Evolutionary conservation across 805 yeast species (phyloP), one percentile per base, ranked within the genome.

Genomic region (Wickerhamiella lipophila): DNA sequence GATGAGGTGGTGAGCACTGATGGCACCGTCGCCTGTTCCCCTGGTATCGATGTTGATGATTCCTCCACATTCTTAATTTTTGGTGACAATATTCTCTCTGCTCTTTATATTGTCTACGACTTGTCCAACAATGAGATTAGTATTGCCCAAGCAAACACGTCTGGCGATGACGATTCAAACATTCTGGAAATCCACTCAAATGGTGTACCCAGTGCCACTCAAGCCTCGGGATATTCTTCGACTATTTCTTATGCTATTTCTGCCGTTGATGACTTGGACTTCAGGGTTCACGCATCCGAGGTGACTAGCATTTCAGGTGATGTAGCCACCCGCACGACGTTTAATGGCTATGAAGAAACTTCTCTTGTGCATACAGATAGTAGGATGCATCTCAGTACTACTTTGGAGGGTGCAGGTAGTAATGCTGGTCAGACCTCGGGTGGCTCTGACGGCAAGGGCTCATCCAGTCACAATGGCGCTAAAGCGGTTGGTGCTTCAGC

Each of bases 81-180:
- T 36, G 87, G 87, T 15, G 84, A 79, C 60, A 72, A 71, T 51
- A 66, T 81, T 53, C 64, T 81, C 52, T 68, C 80, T 49, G 71
- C 73, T 42, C 75, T 78, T 36, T 81, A 81, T 60, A 65, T 76
- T 21, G 84, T 79, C 9, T 78, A 74, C 61, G 83, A 81, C 59
- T 64, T 79, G 51, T 80, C 77, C 19, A 72, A 70, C 54, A 64
- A 63, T 39, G 68, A 74, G 52, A 68, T 81, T 32, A 76, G 80
- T 2, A 52, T 81, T 46, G 83, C 76, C 9, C 41, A 34, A 26
- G 39, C 47, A 18, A 3, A 18, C 23, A 12, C 32, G 22, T 16
- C 42, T 21, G 19, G 8, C 46, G 23, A 36, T 2, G 40, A 30
- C 26, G 36, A 29, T 7, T 3, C 49, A 2, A 25, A 35, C 5